Evolutionary conservation across 768 basidiomycete species (phyloP).

Genomic region (Hygrocybe punicea): DNA sequence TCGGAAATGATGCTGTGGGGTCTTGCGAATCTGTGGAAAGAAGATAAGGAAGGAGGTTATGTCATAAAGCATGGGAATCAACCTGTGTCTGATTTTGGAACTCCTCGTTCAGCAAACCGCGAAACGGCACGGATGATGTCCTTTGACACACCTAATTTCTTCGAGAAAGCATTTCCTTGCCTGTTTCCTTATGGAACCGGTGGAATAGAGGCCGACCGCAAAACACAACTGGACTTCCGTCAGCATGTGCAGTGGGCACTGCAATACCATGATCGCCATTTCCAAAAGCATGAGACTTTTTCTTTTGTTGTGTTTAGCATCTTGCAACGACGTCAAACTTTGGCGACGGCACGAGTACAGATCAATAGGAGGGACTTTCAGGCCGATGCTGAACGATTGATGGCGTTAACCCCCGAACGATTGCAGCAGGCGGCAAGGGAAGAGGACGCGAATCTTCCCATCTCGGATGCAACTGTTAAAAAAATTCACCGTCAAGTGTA

Average conservation of each 20-base stretch:
- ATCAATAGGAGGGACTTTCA: conserved; percentile 34
- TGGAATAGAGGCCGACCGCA: conserved; percentile 7
- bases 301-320: conserved; percentile 28
- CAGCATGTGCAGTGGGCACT: conserved; percentile 25
- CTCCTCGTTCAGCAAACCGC: too few relatives aligned
- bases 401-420: conserved; percentile 25
- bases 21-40: too few relatives aligned
- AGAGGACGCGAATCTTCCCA: conserved; percentile 20
- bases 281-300: conserved; percentile 27
- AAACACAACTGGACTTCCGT: conserved; percentile 14
- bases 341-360: conserved; percentile 26
- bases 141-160: conserved; percentile 7
- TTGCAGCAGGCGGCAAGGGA: conserved; percentile 35
- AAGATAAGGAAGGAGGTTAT: too few relatives aligned
- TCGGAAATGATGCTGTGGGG: too few relatives aligned
- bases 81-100: too few relatives aligned
- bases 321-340: conserved; percentile 23
- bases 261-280: conserved; percentile 27
- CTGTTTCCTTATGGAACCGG: conserved; percentile 18
- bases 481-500: too few relatives aligned
- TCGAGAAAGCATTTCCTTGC: conserved; percentile 7
- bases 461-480: conserved; percentile 29
- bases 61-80: conserved; percentile 9
- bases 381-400: conserved; percentile 17
- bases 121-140: conserved; percentile 7